Conservation (phyloP, 306 rosid species). For the Mucuna pruriens region DNA sequence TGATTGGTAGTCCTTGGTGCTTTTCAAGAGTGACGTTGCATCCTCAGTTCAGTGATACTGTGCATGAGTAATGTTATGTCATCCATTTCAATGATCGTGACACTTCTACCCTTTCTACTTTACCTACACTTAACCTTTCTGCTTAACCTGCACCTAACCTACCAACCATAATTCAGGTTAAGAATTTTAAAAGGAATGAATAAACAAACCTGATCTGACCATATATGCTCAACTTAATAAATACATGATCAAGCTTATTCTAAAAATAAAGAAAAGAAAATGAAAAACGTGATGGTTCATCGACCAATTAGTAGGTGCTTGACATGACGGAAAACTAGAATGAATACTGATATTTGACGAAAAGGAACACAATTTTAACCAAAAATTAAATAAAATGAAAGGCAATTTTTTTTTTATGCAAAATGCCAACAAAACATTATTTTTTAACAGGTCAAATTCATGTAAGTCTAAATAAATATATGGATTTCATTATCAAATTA, state of each 20-base stretch:
- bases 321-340: background rate
- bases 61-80: background rate
- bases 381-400: background rate
- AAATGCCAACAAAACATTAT: background rate
- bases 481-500: background rate
- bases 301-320: background rate
- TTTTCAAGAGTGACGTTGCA: background rate
- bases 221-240: background rate
- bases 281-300: background rate
- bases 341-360: background rate
- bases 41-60: background rate
- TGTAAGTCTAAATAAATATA: background rate
- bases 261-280: no score
- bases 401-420: background rate
- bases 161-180: background rate
- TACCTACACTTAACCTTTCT: no score
- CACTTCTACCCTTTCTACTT: background rate
- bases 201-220: background rate
- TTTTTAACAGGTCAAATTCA: background rate
- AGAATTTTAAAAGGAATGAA: background rate
- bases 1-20: background rate
- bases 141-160: background rate
- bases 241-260: background rate
- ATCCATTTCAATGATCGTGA: background rate
- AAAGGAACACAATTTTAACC: background rate